Base-by-base conservation (phyloP, 495 filamentous ascomycete species). In the Lichenothelia convexa region DNA sequence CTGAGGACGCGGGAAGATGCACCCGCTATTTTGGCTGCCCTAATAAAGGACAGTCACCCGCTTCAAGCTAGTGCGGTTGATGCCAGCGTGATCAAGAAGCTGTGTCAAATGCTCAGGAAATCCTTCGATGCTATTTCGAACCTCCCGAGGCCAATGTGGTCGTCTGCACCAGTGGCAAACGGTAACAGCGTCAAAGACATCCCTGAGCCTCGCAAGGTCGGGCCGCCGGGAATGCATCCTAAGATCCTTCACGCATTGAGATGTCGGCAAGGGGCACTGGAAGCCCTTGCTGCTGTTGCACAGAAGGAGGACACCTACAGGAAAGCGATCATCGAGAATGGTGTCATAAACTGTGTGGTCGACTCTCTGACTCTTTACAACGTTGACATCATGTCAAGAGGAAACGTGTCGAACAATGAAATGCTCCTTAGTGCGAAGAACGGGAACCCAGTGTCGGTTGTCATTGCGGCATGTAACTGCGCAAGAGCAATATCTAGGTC, bases 1-100 rank as follows among this genome's bases (percentile, higher is more conserved):
- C 16, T 17, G 17, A 6, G 9, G 18, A 29, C 2, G 7, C 21
- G 3, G 41, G 51, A 30, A 43, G 64, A 73, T 39, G 84, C 89
- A 51, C 78, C 83, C 2, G 65, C 68, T 1, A 65, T 91, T 15
- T 60, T 95, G 29, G 82, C 82, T 18, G 72, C 72, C 23, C 59
- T 95, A 20, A 72, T 92, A 6, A 73, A 73, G 18, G 80, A 86
- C 44, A 81, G 74, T 48, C 62, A 71, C 32, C 63, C 68, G 22
- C 56, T 93, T 34, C 86, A 93, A 54, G 79, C 74, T 42, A 75
- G 84, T 31, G 84, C 84, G 1, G 73, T 75, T 29, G 82, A 94
- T 36, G 82, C 77, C 35, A 66, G 68, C 35, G 75, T 72, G 4
- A 71, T 93, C 30, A 79, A 76, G 44, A 65, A 67, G 27, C 59